Evolutionary conservation across 2,329 filamentous ascomycete genomes (phyloP).

Genomic region (Pleoardoris graminearum): DNA sequence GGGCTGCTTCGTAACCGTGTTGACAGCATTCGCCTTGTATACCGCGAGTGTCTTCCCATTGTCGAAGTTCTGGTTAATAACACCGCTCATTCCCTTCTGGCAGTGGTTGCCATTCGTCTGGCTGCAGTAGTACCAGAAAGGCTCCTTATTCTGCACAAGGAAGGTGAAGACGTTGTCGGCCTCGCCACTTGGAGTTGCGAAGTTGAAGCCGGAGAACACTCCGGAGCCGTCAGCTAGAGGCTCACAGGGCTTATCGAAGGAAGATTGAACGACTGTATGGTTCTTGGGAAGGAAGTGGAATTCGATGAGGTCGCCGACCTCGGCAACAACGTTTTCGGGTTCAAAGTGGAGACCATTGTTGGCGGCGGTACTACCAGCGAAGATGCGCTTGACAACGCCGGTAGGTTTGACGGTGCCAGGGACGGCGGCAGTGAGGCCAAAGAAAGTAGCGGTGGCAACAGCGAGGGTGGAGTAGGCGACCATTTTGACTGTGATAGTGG

Average conservation of each 20-base stretch:
- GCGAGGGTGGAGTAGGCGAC: conserved; percentile 27
- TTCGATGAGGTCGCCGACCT: conserved; percentile 45
- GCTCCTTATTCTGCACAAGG: conserved; percentile 66
- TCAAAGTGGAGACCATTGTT: conserved; percentile 38
- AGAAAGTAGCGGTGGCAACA: conserved; percentile 22
- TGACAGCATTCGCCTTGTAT: conserved; percentile 33
- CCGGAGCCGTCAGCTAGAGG: conserved; percentile 58
- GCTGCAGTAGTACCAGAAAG: conserved; percentile 79
- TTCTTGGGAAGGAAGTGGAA: conserved; percentile 61
- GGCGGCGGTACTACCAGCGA: conserved; percentile 27
- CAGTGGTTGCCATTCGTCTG: conserved; percentile 67
- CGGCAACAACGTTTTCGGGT: conserved; percentile 38
- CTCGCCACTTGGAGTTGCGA: conserved; percentile 49
- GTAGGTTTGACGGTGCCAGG: conserved; percentile 23
- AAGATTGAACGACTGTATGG: conserved; percentile 77
- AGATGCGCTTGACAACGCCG: conserved; percentile 34
- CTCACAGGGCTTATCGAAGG: conserved; percentile 69
- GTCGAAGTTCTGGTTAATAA: conserved; percentile 61
- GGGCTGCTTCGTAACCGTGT: conserved; percentile 28
- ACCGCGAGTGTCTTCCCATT: conserved; percentile 28
- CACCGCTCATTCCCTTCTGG: conserved; percentile 71
- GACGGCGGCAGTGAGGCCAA: conserved; percentile 24
- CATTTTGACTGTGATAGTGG: conserved; percentile 24
- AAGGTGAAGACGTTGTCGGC: conserved; percentile 63
- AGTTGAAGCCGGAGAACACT: conserved; percentile 67